phyloP scores from a whole-genome alignment of 768 basidiomycete species.

The Suillus brevipes region DNA sequence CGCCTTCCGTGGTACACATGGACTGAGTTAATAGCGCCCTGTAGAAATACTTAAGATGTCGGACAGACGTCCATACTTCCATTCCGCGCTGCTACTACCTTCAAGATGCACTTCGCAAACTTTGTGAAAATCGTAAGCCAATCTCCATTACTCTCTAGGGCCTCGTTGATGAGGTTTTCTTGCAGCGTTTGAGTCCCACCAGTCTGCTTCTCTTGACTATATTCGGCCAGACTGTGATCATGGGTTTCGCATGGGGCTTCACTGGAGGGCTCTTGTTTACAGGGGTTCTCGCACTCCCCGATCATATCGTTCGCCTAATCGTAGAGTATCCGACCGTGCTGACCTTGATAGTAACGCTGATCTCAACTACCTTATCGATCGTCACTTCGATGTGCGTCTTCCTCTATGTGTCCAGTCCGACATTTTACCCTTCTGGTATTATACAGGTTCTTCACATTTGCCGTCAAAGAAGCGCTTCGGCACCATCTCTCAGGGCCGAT shows the following conservation, averaged over 20 bases:
- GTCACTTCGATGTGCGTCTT: neutral
- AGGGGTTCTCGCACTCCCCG: neutral
- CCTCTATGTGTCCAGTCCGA: neutral
- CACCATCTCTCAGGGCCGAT: neutral
- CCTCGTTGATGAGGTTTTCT: neutral
- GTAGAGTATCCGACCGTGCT: neutral
- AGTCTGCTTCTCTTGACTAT: neutral
- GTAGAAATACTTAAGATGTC: neutral
- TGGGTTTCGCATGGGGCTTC: slow-evolving; percentile 3
- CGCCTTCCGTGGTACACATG: neutral
- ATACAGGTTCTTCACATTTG: neutral
- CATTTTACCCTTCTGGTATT: neutral
- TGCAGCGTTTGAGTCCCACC: neutral
- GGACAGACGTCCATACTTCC: too few relatives aligned
- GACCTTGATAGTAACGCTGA: neutral
- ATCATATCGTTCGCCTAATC: neutral
- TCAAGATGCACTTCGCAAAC: neutral
- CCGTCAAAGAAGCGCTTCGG: neutral
- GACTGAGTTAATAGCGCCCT: neutral
- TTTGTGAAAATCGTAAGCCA: neutral
- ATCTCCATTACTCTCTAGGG: neutral
- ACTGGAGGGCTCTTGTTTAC: neutral
- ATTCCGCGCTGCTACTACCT: too few relatives aligned
- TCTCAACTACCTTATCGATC: neutral
- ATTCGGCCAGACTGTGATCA: neutral